phyloP scores from a whole-genome alignment of 2,329 filamentous ascomycete species.

The Aureobasidium sp. region DNA sequence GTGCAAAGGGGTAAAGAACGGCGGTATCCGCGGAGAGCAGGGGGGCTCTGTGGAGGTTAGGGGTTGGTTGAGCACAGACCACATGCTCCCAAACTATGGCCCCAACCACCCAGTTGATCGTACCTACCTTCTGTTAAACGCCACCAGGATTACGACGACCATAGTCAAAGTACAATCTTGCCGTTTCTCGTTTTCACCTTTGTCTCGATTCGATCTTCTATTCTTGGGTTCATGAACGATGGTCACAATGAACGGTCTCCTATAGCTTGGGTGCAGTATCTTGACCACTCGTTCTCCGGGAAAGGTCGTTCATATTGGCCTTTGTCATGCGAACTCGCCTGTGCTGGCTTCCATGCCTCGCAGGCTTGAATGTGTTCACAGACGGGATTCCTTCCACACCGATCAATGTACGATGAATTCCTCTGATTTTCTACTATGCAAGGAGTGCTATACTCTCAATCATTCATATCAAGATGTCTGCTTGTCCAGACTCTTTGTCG shows the following conservation, averaged over 20 bases:
- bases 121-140: background rate
- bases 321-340: background rate
- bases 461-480: constrained; percentile 9
- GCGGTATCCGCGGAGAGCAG: background rate
- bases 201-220: background rate
- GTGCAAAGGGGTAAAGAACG: background rate
- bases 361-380: background rate
- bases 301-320: background rate
- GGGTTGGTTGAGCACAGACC: background rate
- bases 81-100: background rate
- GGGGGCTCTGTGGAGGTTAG: background rate
- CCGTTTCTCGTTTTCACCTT: background rate
- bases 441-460: background rate
- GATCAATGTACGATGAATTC: constrained; percentile 17
- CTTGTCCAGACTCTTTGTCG: background rate
- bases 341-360: background rate
- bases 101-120: background rate
- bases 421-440: constrained; percentile 5
- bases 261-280: background rate
- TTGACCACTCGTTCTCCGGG: background rate
- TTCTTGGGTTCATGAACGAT: background rate
- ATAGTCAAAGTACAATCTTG: background rate
- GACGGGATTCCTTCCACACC: constrained; percentile 12
- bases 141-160: background rate
- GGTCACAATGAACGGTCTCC: background rate